Base-by-base conservation (phyloP, 2,329 filamentous ascomycete genomes). In the Ophiostoma quercus region DNA sequence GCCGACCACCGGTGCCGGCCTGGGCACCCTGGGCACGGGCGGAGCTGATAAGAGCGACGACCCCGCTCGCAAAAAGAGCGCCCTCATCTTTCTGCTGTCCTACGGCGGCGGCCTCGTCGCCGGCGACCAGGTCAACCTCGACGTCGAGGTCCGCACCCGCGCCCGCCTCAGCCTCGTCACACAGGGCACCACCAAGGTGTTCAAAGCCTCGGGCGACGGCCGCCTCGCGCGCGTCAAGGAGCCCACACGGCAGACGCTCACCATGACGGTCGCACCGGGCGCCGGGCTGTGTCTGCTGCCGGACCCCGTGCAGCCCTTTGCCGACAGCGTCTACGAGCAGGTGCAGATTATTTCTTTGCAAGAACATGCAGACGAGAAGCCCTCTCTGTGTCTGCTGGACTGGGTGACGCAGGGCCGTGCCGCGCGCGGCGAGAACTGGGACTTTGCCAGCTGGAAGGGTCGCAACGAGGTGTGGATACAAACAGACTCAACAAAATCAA, bases 61-160 rank as follows among this genome's bases (percentile, higher is more conserved):
- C 19, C 22, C 68, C 8, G 19, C 67, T 1, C 68, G 41, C 8
- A 84, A 88, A 70, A 84, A 85, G 73, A 91, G 91, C 70, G 85
- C 93, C 9, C 87, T 95, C 41, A 88, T 97, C 57, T 98, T 97
- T 77, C 84, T 98, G 51, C 85, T 99, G 67, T 97, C 94, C 0
- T 99, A 98, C 77, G 95, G 95, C 67, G 95, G 95, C 62, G 95
- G 95, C 1, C 87, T 99, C 16, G 91, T 99, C 1, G 92, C 90
- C 14, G 93, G 94, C 60, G 95, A 99, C 78, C 83, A 86, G 73
- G 90, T 98, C 78, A 83, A 89, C 75, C 85, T 99, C 34, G 82
- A 83, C 25, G 85, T 97, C 72, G 84, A 85, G 11, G 82, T 97
- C 66, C 85, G 87, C 12, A 74, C 83, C 2, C 80, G 81, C 2